Evolutionary conservation across 2,329 filamentous ascomycete species (phyloP).

Genomic region (Cordyceps pruinosa): DNA sequence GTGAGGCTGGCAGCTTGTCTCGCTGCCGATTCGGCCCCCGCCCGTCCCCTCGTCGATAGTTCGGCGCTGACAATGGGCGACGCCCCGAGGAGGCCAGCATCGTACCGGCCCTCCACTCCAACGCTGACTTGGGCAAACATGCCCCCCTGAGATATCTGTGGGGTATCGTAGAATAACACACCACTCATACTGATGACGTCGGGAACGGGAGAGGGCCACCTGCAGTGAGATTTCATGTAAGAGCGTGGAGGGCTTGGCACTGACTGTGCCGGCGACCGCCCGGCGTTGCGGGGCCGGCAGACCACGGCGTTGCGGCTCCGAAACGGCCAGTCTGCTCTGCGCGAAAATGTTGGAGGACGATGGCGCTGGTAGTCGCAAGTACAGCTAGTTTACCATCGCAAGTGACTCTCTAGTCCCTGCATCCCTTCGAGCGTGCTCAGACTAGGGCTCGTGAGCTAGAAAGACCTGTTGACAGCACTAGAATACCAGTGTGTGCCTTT

Average conservation of each 20-base stretch:
- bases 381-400: too few relatives aligned
- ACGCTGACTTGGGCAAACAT: too few relatives aligned
- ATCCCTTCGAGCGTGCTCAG: too few relatives aligned
- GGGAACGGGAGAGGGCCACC: background rate
- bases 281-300: background rate
- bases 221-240: background rate
- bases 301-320: background rate
- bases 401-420: too few relatives aligned
- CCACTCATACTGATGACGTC: background rate
- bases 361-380: too few relatives aligned
- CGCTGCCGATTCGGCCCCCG: background rate
- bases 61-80: background rate
- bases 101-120: too few relatives aligned
- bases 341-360: background rate
- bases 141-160: too few relatives aligned
- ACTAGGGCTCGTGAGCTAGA: too few relatives aligned
- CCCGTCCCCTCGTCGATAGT: background rate
- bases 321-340: background rate
- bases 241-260: background rate
- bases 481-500: background rate
- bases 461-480: background rate
- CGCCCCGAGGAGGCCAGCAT: background rate
- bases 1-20: background rate
- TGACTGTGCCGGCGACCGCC: background rate
- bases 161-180: too few relatives aligned